Conservation (phyloP, 2,329 filamentous ascomycete genomes). For the Raffaelea deltoideospora region DNA sequence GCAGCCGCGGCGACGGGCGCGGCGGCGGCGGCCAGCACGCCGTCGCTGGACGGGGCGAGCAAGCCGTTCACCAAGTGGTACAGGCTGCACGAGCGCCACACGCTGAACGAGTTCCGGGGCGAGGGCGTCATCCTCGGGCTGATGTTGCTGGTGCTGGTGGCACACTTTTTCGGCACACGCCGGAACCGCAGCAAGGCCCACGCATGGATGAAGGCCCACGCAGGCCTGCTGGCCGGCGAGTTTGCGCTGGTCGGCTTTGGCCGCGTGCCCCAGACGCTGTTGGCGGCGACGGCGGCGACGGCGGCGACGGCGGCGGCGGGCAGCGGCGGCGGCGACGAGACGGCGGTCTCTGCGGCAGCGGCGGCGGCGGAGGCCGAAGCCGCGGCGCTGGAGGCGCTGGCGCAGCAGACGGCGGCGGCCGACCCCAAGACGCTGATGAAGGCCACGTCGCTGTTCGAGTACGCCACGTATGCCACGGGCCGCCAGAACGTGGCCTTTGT, state of each 20-base stretch:
- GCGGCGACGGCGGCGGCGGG: slow-evolving; percentile 43
- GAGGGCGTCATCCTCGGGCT: slow-evolving; percentile 71
- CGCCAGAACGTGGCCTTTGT: slow-evolving; percentile 85
- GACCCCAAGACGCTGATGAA: slow-evolving; percentile 48
- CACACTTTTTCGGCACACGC: slow-evolving; percentile 70
- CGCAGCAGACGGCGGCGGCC: slow-evolving; percentile 16
- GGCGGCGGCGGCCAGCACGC: slow-evolving; percentile 28
- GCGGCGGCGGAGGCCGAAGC: slow-evolving; percentile 35
- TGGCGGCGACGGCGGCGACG: slow-evolving; percentile 36
- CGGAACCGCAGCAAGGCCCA: slow-evolving; percentile 68
- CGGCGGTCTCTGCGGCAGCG: no score
- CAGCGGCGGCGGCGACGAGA: slow-evolving; percentile 19
- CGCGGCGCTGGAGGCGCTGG: slow-evolving; percentile 46
- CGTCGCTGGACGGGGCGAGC: slow-evolving; percentile 16
- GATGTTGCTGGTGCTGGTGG: slow-evolving; percentile 55
- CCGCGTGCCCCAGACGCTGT: slow-evolving; percentile 25
- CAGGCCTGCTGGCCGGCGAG: slow-evolving; percentile 57
- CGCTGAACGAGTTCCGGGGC: slow-evolving; percentile 67
- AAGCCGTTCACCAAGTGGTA: slow-evolving; percentile 87
- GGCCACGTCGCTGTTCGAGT: slow-evolving; percentile 82
- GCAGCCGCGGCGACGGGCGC: slow-evolving; percentile 21
- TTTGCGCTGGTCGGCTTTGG: slow-evolving; percentile 79
- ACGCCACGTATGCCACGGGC: slow-evolving; percentile 73
- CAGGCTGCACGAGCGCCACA: slow-evolving; percentile 83
- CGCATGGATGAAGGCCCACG: slow-evolving; percentile 65